Base-by-base conservation (phyloP, 2,329 filamentous ascomycete species). In the Alternaria rosae region DNA sequence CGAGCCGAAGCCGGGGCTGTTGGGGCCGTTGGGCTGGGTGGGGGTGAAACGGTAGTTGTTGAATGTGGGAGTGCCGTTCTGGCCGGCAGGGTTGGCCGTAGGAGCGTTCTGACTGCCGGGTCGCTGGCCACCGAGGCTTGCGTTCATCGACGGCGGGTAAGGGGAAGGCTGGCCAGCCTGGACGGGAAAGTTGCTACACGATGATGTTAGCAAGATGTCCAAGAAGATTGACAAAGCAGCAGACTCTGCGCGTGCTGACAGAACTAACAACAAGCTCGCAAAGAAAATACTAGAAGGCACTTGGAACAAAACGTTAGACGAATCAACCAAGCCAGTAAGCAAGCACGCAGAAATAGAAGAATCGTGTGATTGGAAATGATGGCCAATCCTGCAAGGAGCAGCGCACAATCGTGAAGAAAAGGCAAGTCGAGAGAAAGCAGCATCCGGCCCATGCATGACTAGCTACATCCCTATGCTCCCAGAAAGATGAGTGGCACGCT, bases 361-460 rank as follows among this genome's bases (percentile, higher is more conserved):
- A 61, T 66, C 66, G 67, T 75, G 66, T 71, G 72, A 79, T 76
- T 78, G 73, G 75, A 73, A 38, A 74, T 68, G 71, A 71, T 75
- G 76, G 73, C 76, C 76, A 76, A 76, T 73, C 76, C 68, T 73
- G 61, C 68, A 70, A 66, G 64, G 71, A 64, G 61, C 66, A 70
- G 67, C 69, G 61, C 65, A 71, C 66, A 68, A 66, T 65, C 58
- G 63, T 61, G 60, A 67, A 63, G 59, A 60, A 74, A 74, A 69
- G 70, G 73, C 75, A 75, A 35, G 61, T 59, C 68, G 70, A 70
- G 58, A 76, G 70, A 72, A 76, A 75, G 66, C 65, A 71, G 66
- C 65, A 69, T 67, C 70, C 71, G 67, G 68, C 70, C 67, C 64
- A 67, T 69, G 70, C 70, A 73, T 71, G 69, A 73, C 76, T 78